Evolutionary conservation across 208 protist species (phyloP), one percentile per base, ranked within the genome.

Genomic region (Angomonas deanei): DNA sequence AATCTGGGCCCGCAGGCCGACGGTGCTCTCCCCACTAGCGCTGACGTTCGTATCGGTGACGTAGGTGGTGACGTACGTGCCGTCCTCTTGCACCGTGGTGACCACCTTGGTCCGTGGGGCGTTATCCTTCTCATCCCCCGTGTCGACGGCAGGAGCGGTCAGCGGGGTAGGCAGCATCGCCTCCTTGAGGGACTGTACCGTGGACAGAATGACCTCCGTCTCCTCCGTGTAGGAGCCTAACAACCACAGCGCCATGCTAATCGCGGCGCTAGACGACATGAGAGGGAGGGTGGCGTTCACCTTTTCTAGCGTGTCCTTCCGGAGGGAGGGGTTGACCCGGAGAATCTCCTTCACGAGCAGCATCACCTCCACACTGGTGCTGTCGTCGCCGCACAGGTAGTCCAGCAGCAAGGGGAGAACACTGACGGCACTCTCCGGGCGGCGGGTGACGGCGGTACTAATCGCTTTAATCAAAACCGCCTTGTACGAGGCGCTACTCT

Each of bases 301-400:
- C 38, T 82, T 82, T 23, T 42, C 52, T 46, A 96, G 27, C 30
- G 82, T 82, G 24, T 70, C 66, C 6, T 31, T 54, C 49, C 97
- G 89, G 34, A 99, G 72, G 34, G 84, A 57, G 11, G 94, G 84
- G 66, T 97, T 95, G 0, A 78, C 61, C 62, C 97, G 91, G 19
- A 98, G 65, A 17, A 98, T 86, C 63, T 98, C 97, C 58, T 97
- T 82, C 23, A 99, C 86, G 60, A 99, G 96, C 1, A 86, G 71
- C 21, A 98, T 82, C 11, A 98, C 97, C 61, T 98, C 97, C 33
- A 66, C 61, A 19, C 94, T 87, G 2, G 78, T 84, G 26, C 54
- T 54, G 8, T 61, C 74, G 15, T 70, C 33, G 33, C 98, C 97
- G 55, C 84, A 89, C 1, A 98, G 31, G 76, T 97, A 98, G 62